phyloP scores from a whole-genome alignment of 2,329 filamentous ascomycete genomes.

The Phyllosticta capitalensis region DNA sequence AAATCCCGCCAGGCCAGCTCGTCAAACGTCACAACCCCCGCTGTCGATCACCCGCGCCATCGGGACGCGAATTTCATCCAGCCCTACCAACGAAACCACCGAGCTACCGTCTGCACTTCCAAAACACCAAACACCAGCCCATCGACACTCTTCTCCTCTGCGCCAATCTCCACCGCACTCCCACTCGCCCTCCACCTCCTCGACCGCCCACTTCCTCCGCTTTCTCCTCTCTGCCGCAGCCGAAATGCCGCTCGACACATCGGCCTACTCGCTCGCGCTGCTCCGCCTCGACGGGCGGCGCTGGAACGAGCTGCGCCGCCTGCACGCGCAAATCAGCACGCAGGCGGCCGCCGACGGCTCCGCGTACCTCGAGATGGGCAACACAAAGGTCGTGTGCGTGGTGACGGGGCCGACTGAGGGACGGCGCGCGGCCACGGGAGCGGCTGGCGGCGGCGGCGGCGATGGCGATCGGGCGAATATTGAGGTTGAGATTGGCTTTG shows the following conservation, averaged over 20 bases:
- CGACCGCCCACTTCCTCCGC: background rate
- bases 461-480: constrained; percentile 51
- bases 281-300: constrained; percentile 61
- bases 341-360: constrained; percentile 90
- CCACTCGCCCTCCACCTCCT: background rate
- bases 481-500: constrained; percentile 72
- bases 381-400: constrained; percentile 93
- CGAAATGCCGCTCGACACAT: constrained; percentile 87
- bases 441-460: constrained; percentile 24
- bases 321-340: constrained; percentile 82
- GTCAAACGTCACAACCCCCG: background rate
- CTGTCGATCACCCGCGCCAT: constrained; percentile 7
- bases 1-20: background rate
- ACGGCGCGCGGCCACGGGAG: constrained; percentile 23
- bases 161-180: background rate
- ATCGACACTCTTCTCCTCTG: background rate
- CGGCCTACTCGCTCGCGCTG: constrained; percentile 78
- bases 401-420: constrained; percentile 77
- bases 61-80: constrained; percentile 5
- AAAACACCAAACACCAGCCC: constrained; percentile 4
- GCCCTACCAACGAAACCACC: background rate
- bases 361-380: constrained; percentile 91
- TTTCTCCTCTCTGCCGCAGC: constrained; percentile 12
- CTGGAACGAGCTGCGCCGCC: constrained; percentile 91
- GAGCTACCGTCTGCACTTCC: background rate